These are phyloP conservation scores for Colletotrichum sp. DNA, from an alignment of 2,329 filamentous ascomycete genomes.

Conservation along the genomic window DNA sequence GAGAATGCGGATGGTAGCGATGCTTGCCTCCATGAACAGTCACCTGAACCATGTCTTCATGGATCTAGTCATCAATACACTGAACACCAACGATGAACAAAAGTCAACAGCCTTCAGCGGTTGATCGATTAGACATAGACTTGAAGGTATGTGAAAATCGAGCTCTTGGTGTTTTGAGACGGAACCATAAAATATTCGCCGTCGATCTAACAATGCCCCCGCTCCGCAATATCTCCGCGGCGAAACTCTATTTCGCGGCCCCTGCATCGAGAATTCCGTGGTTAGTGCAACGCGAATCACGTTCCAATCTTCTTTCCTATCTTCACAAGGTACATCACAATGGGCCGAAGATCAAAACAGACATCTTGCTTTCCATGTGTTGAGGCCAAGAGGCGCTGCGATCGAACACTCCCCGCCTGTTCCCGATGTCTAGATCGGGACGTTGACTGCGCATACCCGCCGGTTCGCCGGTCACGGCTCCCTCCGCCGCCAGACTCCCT, in stretches of 20 bases:
- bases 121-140: not conserved
- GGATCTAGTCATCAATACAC: not conserved
- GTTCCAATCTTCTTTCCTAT: not conserved
- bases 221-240: not conserved
- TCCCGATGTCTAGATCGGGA: constrained; percentile 6
- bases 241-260: not conserved
- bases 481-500: not conserved
- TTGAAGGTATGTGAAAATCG: no score
- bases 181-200: not conserved
- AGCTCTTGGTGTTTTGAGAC: not conserved
- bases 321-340: not conserved
- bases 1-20: not conserved
- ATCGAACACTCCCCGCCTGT: constrained; percentile 1
- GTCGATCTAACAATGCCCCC: not conserved
- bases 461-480: not conserved
- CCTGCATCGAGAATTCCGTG: not conserved
- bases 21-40: not conserved
- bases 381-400: constrained; percentile 8
- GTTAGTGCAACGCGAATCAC: not conserved
- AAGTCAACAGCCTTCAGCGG: rapidly evolving
- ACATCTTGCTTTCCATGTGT: constrained; percentile 3
- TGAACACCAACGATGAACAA: not conserved
- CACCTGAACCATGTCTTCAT: not conserved
- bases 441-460: not conserved
- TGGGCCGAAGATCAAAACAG: constrained; percentile 10